Base-by-base conservation (phyloP, 139 green algal genomes). In the Pseudopediastrum boryanum region DNA sequence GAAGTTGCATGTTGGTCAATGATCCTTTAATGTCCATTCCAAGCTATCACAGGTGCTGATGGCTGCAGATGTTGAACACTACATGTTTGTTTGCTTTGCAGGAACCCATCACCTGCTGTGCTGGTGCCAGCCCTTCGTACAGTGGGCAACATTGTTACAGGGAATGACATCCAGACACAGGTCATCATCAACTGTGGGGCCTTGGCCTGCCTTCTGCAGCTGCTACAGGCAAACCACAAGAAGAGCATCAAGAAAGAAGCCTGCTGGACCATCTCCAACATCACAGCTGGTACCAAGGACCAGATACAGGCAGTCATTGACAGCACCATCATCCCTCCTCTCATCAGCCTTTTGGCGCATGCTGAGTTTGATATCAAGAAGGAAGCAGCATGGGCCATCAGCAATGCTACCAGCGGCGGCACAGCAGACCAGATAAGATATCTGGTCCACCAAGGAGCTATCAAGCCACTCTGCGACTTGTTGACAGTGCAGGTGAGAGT, bases 221-320 rank as follows among this genome's bases (percentile, higher is more conserved):
- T 99, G 78, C 84, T 99, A n/a, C 92, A 80, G 16, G 92, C 86
- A 44, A 95, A 91, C 74, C 90, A 98, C 83, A 99, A 99, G 90
- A 99, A 99, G 89, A 95, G 84, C 83, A 99, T 99, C 87, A 99
- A 99, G 89, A 99, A 99, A 90, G 96, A 98, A 91, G 93, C 97
- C 0, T 99, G 97, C 90, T 99, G 97, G 97, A 99, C 97, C 27
- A 96, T 99, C 51, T 98, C 92, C 75, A 99, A 99, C 89, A 99
- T 99, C 89, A 99, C 97, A 10, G 97, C 97, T 21, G 76, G 76
- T 56, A 82, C 80, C 31, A 93, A 97, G 84, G 96, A 99, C 70
- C 97, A 99, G 89, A 99, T 99, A 82, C 93, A 98, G 84, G 84
- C 86, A 2, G 94, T 99, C 27, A 90, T 99, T 7, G 95, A 99